Conservation (phyloP, 1,139 yeast genomes). For the Pichia sp. region DNA sequence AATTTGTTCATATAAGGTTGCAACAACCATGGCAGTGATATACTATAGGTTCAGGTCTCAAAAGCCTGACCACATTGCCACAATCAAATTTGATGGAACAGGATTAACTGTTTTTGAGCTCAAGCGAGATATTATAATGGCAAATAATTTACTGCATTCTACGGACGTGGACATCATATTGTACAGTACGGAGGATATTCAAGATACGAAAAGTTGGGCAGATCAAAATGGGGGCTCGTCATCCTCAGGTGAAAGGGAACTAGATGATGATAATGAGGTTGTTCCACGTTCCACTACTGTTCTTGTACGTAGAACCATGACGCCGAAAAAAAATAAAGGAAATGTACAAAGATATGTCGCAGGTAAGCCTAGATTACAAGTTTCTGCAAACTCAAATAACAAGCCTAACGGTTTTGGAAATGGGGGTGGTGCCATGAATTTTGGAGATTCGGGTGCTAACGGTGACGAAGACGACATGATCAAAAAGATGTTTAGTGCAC, state of each 20-base stretch:
- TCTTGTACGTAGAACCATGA: slow-evolving; percentile 75
- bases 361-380: slow-evolving; percentile 59
- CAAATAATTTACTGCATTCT: slow-evolving; percentile 79
- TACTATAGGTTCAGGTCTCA: slow-evolving; percentile 87
- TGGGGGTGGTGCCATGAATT: slow-evolving; percentile 30
- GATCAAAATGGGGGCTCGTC: background rate
- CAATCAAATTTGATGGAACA: slow-evolving; percentile 90
- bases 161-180: slow-evolving; percentile 76
- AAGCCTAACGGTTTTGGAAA: slow-evolving; percentile 16
- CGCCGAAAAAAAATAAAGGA: slow-evolving; percentile 55
- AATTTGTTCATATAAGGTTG: background rate
- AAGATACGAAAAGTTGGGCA: slow-evolving; percentile 3
- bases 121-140: slow-evolving; percentile 81
- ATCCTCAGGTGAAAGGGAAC: slow-evolving; percentile 62
- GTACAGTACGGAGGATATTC: slow-evolving; percentile 66
- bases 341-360: slow-evolving; percentile 79
- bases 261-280: slow-evolving; percentile 77
- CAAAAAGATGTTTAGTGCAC: slow-evolving; percentile 86
- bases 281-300: slow-evolving; percentile 86
- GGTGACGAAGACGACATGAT: slow-evolving; percentile 80
- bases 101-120: slow-evolving; percentile 93
- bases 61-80: slow-evolving; percentile 56
- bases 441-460: slow-evolving; percentile 24
- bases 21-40: slow-evolving; percentile 60
- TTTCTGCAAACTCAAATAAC: slow-evolving; percentile 27